Conservation (phyloP, 768 basidiomycete species). For the Exsudoporus frostii region DNA sequence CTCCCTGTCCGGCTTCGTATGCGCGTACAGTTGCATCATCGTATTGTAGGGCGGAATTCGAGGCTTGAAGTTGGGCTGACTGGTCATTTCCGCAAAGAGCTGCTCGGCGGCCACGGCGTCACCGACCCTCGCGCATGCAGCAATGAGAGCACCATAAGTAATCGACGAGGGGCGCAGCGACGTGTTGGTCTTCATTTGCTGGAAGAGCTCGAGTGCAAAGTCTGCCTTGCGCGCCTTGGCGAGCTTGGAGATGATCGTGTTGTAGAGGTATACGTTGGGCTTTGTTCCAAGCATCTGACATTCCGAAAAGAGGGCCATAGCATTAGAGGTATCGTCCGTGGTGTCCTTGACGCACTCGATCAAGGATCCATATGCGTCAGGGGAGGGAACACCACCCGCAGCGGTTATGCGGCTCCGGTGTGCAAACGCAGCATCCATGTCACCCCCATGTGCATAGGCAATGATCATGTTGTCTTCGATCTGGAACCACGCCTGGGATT, state of each 20-base stretch:
- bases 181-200: constrained; percentile 67
- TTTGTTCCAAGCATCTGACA: constrained; percentile 61
- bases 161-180: constrained; percentile 72
- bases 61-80: constrained; percentile 71
- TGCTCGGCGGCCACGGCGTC: constrained; percentile 78
- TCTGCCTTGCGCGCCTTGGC: constrained; percentile 94
- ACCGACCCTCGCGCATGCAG: constrained; percentile 91
- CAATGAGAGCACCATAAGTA: constrained; percentile 92
- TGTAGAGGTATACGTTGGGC: constrained; percentile 89
- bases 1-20: constrained; percentile 82
- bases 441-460: constrained; percentile 77
- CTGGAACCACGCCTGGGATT: constrained; percentile 62
- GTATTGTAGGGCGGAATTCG: constrained; percentile 96
- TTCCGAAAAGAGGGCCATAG: constrained; percentile 81
- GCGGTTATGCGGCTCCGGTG: constrained; percentile 78
- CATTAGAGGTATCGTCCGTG: constrained; percentile 91
- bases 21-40: constrained; percentile 96
- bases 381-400: constrained; percentile 72
- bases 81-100: constrained; percentile 83
- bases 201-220: constrained; percentile 81
- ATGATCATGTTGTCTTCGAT: constrained; percentile 91
- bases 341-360: constrained; percentile 88
- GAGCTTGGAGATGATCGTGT: constrained; percentile 95
- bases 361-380: constrained; percentile 90
- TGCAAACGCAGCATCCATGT: constrained; percentile 74